Conservation (phyloP, 2,329 filamentous ascomycete species). For the Alternaria ethzedia region DNA sequence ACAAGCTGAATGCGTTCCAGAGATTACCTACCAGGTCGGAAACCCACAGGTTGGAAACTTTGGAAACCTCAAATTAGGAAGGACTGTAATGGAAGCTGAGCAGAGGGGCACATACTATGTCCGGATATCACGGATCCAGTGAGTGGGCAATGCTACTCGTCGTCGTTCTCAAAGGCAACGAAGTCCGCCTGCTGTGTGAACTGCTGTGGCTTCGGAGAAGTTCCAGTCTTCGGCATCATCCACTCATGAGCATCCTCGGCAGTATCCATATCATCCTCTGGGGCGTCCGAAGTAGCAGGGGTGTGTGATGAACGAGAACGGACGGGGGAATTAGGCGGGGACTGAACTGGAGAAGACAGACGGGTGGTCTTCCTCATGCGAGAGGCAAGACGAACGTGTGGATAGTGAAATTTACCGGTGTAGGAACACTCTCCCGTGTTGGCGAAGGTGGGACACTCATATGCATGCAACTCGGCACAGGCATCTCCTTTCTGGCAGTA, state of each 20-base stretch:
- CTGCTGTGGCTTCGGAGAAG: constrained; percentile 18
- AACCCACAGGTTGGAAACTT: constrained; percentile 14
- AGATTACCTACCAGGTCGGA: constrained; percentile 27
- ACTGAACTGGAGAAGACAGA: constrained; percentile 17
- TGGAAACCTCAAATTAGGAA: constrained; percentile 21
- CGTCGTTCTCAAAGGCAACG: constrained; percentile 31
- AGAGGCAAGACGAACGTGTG: constrained; percentile 71
- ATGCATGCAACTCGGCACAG: constrained; percentile 84
- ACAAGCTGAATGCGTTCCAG: constrained; percentile 7
- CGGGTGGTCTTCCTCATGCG: constrained; percentile 31
- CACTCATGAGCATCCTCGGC: constrained; percentile 2
- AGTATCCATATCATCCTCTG: constrained; percentile 16
- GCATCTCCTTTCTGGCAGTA: constrained; percentile 83
- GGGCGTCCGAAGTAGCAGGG: constrained; percentile 2
- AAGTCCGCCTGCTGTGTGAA: constrained; percentile 43
- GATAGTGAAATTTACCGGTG: constrained; percentile 79
- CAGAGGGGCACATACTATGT: constrained; percentile 23
- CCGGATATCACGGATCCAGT: constrained; percentile 1
- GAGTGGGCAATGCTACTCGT: constrained; percentile 11
- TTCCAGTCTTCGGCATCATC: not conserved
- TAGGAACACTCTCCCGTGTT: constrained; percentile 81
- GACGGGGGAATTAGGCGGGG: not conserved
- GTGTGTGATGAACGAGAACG: not conserved
- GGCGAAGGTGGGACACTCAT: constrained; percentile 94
- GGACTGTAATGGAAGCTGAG: not conserved